These are phyloP conservation scores for Phascolomyces articulosus DNA, from an alignment of 371 early-diverging fungal genomes.

Conservation along the genomic window DNA sequence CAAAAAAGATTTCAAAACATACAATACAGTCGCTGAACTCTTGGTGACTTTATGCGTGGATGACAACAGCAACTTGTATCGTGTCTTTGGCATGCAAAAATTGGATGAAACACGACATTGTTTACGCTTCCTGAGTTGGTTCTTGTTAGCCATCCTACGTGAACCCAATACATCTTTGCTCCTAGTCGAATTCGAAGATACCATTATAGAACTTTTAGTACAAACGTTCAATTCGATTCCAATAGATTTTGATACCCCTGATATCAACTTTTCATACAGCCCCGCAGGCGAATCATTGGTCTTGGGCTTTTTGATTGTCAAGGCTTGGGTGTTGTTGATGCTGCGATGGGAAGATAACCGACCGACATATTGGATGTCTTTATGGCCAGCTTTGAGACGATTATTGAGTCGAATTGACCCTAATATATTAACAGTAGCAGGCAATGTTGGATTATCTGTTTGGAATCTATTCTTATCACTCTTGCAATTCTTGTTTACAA, in stretches of 20 bases:
- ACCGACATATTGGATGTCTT: constrained; percentile 39
- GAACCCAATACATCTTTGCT: constrained; percentile 23
- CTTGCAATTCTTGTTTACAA: constrained; percentile 43
- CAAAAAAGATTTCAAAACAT: constrained; percentile 51
- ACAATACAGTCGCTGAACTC: constrained; percentile 37
- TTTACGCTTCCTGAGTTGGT: constrained; percentile 54
- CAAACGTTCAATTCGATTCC: constrained; percentile 43
- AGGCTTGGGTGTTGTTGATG: constrained; percentile 41
- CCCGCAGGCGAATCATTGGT: constrained; percentile 43
- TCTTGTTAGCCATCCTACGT: constrained; percentile 34
- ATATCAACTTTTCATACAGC: constrained; percentile 45
- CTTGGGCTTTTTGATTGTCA: constrained; percentile 42
- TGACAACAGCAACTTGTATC: constrained; percentile 27
- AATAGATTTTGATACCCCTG: constrained; percentile 40
- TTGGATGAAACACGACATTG: constrained; percentile 45
- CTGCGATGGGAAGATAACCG: constrained; percentile 15
- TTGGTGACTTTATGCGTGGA: constrained; percentile 37
- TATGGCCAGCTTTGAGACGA: constrained; percentile 44
- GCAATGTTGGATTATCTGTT: constrained; percentile 39
- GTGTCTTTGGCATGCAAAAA: constrained; percentile 43
- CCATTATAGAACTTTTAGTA: constrained; percentile 40
- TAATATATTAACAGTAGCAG: constrained; percentile 25
- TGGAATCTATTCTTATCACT: constrained; percentile 54
- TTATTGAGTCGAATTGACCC: constrained; percentile 34
- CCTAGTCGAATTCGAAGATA: constrained; percentile 39